phyloP scores from a whole-genome alignment of 169 alveolate genomes.

The Eimeria falciformis region DNA sequence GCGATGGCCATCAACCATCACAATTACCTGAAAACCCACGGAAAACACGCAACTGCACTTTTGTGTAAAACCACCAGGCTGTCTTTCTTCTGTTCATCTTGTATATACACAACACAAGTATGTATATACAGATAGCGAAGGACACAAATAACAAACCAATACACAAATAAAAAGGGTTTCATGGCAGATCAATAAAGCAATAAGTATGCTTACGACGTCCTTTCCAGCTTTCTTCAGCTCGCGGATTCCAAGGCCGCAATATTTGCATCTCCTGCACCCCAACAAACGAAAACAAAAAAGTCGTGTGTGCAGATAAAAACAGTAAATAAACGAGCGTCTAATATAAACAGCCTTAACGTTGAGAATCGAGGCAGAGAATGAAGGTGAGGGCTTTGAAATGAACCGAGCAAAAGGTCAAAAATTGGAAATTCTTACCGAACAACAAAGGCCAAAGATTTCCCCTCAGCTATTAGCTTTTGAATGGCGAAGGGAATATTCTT shows the following conservation, averaged over 20 bases:
- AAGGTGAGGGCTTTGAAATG: background rate
- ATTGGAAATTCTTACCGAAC: background rate
- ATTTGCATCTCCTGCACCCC: slow-evolving; percentile 30
- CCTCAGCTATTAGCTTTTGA: slow-evolving; percentile 5
- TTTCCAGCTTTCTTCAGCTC: slow-evolving; percentile 33
- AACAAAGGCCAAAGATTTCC: slow-evolving; percentile 49
- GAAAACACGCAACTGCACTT: background rate
- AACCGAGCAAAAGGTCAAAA: background rate
- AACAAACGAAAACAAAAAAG: too few relatives aligned
- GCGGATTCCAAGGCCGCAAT: slow-evolving; percentile 55
- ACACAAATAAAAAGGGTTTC: too few relatives aligned
- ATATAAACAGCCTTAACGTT: background rate
- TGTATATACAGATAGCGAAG: too few relatives aligned
- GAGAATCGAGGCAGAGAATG: too few relatives aligned
- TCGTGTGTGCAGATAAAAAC: too few relatives aligned
- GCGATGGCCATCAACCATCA: slow-evolving; percentile 63
- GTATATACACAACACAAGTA: too few relatives aligned
- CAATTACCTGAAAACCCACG: slow-evolving; percentile 23
- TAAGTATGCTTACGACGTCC: slow-evolving; percentile 4
- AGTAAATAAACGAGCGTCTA: background rate
- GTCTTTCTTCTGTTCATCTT: too few relatives aligned
- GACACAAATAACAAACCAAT: too few relatives aligned
- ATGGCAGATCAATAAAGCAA: too few relatives aligned
- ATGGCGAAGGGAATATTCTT: background rate
- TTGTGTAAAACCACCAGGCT: too few relatives aligned